Conservation (phyloP, 495 filamentous ascomycete species). For the Daldinia vernicosa region DNA sequence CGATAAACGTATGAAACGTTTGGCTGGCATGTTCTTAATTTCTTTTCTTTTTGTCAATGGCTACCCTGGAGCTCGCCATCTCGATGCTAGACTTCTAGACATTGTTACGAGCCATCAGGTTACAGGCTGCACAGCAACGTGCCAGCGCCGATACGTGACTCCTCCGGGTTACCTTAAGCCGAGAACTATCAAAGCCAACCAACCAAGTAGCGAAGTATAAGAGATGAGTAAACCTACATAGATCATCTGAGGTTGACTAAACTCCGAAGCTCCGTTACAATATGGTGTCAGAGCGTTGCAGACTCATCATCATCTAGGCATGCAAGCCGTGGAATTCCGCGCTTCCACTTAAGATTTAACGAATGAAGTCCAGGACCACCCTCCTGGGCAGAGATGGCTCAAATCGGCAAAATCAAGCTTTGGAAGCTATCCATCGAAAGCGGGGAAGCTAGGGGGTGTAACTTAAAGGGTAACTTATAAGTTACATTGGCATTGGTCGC, state of each 20-base stretch:
- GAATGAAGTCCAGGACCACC: slow-evolving; percentile 26
- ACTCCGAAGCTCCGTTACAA: slow-evolving; percentile 31
- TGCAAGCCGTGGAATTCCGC: slow-evolving; percentile 35
- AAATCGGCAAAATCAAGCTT: slow-evolving; percentile 45
- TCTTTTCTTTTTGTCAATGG: background rate
- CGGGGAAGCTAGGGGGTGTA: slow-evolving; percentile 37
- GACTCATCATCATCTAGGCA: slow-evolving; percentile 6
- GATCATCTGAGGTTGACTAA: slow-evolving; percentile 24
- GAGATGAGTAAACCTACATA: slow-evolving; percentile 26
- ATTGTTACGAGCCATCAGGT: slow-evolving; percentile 1
- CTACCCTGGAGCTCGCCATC: slow-evolving; percentile 12
- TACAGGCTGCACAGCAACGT: slow-evolving; percentile 7
- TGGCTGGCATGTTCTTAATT: slow-evolving; percentile 40
- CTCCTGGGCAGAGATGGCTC: slow-evolving; percentile 38
- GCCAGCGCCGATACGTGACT: slow-evolving; percentile 2
- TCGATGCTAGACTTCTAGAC: slow-evolving; percentile 11
- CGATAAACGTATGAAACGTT: slow-evolving; percentile 51
- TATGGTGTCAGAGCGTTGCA: slow-evolving; percentile 20
- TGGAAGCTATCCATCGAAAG: slow-evolving; percentile 37
- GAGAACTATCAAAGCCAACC: slow-evolving; percentile 20
- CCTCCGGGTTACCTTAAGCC: slow-evolving; percentile 16
- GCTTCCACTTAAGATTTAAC: slow-evolving; percentile 3
- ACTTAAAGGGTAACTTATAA: slow-evolving; percentile 40
- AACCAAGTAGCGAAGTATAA: slow-evolving; percentile 17
- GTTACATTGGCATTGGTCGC: slow-evolving; percentile 31